Conservation (phyloP, 2,329 filamentous ascomycete genomes). For the Beauveria scarabaeidicola region DNA sequence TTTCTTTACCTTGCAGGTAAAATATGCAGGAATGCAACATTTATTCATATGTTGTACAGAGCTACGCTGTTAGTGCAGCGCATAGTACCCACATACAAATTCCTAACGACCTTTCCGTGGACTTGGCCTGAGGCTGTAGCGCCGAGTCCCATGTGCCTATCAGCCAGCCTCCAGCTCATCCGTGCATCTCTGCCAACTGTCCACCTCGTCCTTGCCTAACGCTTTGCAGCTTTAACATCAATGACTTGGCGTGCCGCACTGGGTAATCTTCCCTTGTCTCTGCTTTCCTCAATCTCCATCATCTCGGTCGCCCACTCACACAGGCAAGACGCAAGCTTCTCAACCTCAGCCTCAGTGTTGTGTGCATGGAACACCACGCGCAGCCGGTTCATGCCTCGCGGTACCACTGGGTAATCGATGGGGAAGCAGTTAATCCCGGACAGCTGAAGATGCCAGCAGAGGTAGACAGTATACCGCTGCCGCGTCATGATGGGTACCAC, state of each 20-base stretch:
- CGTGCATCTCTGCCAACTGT: background rate
- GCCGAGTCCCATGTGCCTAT: background rate
- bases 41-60: too few relatives aligned
- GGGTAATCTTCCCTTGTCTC: background rate
- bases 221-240: background rate
- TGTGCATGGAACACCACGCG: constrained; percentile 32
- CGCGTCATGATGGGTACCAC: constrained; percentile 22
- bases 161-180: background rate
- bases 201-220: background rate
- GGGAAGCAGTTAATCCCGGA: constrained; percentile 18
- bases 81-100: background rate
- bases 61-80: background rate
- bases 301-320: background rate
- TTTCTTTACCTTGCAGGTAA: too few relatives aligned
- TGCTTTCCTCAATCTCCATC: background rate
- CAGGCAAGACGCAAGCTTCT: constrained; percentile 9
- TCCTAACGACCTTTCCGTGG: background rate
- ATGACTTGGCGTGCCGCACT: constrained; percentile 2
- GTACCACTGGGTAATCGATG: constrained; percentile 32
- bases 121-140: too few relatives aligned
- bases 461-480: constrained; percentile 17
- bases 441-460: constrained; percentile 19
- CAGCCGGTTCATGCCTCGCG: constrained; percentile 28
- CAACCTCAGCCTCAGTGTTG: constrained; percentile 29
- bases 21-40: too few relatives aligned